Base-by-base conservation (phyloP, 495 filamentous ascomycete species). In the Collariella sp. region DNA sequence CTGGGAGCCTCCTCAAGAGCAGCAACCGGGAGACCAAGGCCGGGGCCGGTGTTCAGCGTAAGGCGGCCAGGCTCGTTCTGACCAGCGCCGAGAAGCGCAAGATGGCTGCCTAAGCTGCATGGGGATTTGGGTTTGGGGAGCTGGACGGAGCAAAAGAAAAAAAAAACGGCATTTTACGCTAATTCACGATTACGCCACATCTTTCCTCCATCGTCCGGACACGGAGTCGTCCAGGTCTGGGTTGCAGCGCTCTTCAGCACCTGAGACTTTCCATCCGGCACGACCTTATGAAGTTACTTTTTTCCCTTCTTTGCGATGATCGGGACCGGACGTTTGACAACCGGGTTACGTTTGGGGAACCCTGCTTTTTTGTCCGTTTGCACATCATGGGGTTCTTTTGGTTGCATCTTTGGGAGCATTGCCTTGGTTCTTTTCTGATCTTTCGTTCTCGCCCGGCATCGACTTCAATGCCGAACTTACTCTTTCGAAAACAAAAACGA, bases 21-120 rank as follows among this genome's bases (percentile, higher is more conserved):
- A 68, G 73, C 40, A 65, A 67, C 44, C 78, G 72, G 52, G 68
- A 60, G 12, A 49, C 50, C 55, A 76, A 79, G 67, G 57, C 61
- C 10, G 67, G 76, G 47, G 64, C 67, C 60, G 77, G 79, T 38
- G 83, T 83, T 45, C 79, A 84, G 65, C 85, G 87, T 65, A 91
- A 84, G 79, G 86, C 85, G 46, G 84, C 89, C 11, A 84, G 89
- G 78, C 81, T 95, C 67, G 85, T 96, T 55, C 78, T 95, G 45
- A 89, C 83, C 53, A 89, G 83, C 65, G 88, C 87, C 52, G 89
- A 94, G 73, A 95, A 95, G 82, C 85, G 90, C 65, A 95, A 89
- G 76, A 29, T 63, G 16, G 56, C 49, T 46, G 57, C 54, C 36
- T 63, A 58, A 39, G 42, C 50, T 44, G 19, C 22, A 6, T 18